Base-by-base conservation (phyloP, 768 basidiomycete genomes). In the Kondoa subrosea region DNA sequence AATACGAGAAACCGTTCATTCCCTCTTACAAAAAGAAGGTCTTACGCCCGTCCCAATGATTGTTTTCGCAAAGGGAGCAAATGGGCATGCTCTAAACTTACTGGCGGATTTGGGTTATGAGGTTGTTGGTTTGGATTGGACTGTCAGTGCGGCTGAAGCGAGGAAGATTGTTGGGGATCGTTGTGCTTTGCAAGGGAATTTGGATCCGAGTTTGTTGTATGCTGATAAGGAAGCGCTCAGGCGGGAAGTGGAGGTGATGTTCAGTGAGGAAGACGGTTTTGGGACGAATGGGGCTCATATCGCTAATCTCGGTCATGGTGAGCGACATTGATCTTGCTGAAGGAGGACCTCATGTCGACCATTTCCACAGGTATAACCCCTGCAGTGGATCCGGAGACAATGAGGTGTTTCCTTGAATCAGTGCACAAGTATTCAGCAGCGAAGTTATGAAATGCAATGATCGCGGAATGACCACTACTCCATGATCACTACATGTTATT, bases 21-120 rank as follows among this genome's bases (percentile, higher is more conserved):
- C 75, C 81, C 80, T 31, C 83, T 96, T 31, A 73, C 74, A 16
- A 79, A 79, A 16, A 81, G 77, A 89, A 58, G 81, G 84, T 1
- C 71, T 74, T 17, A 33, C 27, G 21, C 64, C 64, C 62, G 83
- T 86, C 0, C 89, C 93, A 58, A 84, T 97, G 81, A 93, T 85
- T 26, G 82, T 96, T 64, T 99, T 97, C 74, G 87, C 95, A 66
- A 99, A 97, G 77, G 93, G 95, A 57, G 88, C 91, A 3, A 88
- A 92, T 72, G 40, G 40, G 12, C 80, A 85, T 27, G 82, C 86
- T 2, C 81, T 92, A 58, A 74, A 78, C 3, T 75, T 81, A 66
- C 78, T 89, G 58, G 83, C 88, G 0, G 76, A 81, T 21, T 79
- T 82, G 0, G 87, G 86, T 0, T 97, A 95, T 81, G 87, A 93